Evolutionary conservation across 2,329 filamentous ascomycete species (phyloP).

Genomic region (Scytalidium lignicola): DNA sequence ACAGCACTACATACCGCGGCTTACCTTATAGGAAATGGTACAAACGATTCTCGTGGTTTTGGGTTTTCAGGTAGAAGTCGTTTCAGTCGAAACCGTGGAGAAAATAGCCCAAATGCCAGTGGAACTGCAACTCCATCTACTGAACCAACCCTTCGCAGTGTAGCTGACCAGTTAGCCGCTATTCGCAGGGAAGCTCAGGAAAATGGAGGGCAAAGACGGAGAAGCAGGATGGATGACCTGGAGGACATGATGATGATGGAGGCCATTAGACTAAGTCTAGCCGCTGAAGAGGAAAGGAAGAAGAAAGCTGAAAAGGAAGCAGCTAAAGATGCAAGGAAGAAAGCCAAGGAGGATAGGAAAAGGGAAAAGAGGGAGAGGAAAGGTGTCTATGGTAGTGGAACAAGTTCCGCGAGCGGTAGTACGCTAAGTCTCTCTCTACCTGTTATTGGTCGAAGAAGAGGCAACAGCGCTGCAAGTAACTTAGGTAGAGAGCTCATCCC

Average conservation of each 20-base stretch:
- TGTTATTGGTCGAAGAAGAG: slow-evolving; percentile 45
- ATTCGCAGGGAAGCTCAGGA: slow-evolving; percentile 25
- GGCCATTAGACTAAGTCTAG: slow-evolving; percentile 85
- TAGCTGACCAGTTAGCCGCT: slow-evolving; percentile 20
- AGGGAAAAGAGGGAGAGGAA: slow-evolving; percentile 53
- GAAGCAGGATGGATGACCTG: slow-evolving; percentile 74
- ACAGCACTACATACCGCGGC: slow-evolving; percentile 93
- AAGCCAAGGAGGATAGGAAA: slow-evolving; percentile 80
- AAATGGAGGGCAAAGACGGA: slow-evolving; percentile 25
- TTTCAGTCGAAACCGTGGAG: slow-evolving; percentile 24
- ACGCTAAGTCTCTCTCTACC: slow-evolving; percentile 54
- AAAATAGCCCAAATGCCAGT: slow-evolving; percentile 25
- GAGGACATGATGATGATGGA: slow-evolving; percentile 99
- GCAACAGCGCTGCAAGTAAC: slow-evolving; percentile 56
- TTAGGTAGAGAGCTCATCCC: slow-evolving; percentile 51
- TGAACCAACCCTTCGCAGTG: slow-evolving; percentile 17
- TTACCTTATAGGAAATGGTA: slow-evolving; percentile 69
- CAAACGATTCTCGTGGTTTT: slow-evolving; percentile 23
- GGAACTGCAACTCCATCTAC: slow-evolving; percentile 24
- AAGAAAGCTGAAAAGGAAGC: slow-evolving; percentile 77
- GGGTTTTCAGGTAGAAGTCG: slow-evolving; percentile 22
- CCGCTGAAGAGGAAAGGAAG: slow-evolving; percentile 87
- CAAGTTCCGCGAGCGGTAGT: slow-evolving; percentile 55
- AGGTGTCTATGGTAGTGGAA: slow-evolving; percentile 34
- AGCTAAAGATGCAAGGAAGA: slow-evolving; percentile 77